phyloP scores from a whole-genome alignment of 345 rosid genomes.

The Pugionium cornutum region DNA sequence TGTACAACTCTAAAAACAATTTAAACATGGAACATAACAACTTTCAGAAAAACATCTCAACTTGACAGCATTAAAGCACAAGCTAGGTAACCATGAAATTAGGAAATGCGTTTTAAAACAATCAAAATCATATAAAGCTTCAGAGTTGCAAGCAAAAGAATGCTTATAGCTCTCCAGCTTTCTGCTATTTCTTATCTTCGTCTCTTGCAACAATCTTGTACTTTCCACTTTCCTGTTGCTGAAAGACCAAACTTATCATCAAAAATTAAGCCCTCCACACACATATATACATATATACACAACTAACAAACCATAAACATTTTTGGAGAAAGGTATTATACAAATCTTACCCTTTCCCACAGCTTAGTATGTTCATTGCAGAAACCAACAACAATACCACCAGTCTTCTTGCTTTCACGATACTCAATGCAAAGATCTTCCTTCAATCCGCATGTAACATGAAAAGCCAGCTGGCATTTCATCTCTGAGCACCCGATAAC shows the following conservation, averaged over 20 bases:
- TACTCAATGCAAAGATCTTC: constrained; percentile 80
- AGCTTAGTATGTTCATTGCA: constrained; percentile 71
- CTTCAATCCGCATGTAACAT: constrained; percentile 80
- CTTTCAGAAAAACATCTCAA: not conserved
- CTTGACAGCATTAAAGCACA: constrained; percentile 12
- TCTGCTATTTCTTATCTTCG: constrained; percentile 42
- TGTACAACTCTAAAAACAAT: constrained; percentile 1
- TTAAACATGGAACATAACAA: not conserved
- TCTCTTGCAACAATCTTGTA: constrained; percentile 93
- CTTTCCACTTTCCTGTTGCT: constrained; percentile 93
- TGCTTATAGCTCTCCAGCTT: not conserved
- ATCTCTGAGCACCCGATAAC: constrained; percentile 84
- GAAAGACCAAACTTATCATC: constrained; percentile 29
- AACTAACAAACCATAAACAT: not conserved
- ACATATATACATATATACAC: not conserved
- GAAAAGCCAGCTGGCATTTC: constrained; percentile 67
- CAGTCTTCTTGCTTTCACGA: constrained; percentile 60
- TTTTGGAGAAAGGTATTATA: not conserved
- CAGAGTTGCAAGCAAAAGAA: constrained; percentile 22
- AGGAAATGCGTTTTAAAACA: not conserved
- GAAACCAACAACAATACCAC: constrained; percentile 82
- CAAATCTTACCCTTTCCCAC: constrained; percentile 72
- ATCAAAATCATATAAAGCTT: constrained; percentile 11
- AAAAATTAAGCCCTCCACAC: not conserved
- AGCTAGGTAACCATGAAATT: not conserved